phyloP scores from a whole-genome alignment of 768 basidiomycete species.

The Lentinula sp. region DNA sequence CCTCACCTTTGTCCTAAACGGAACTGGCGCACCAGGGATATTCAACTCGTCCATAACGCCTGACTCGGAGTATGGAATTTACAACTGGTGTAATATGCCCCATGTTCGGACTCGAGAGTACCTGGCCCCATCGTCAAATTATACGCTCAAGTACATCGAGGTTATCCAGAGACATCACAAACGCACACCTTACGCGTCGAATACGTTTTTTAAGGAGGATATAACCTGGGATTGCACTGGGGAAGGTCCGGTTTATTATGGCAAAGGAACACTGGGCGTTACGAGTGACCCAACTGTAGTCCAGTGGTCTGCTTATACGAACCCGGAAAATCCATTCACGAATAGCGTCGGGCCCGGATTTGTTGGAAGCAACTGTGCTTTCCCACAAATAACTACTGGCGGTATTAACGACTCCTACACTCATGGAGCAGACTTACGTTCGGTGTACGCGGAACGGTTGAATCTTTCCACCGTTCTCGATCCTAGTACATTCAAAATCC shows the following conservation, averaged over 20 bases:
- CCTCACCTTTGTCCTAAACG: conserved; percentile 33
- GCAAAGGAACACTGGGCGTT: conserved; percentile 7
- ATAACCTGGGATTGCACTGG: conserved; percentile 37
- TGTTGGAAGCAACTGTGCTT: conserved; percentile 38
- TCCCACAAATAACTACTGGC: conserved; percentile 41
- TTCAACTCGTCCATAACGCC: conserved; percentile 36
- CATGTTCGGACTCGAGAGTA: conserved; percentile 41
- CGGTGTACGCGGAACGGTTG: conserved; percentile 36
- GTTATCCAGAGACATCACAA: conserved; percentile 51
- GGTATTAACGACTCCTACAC: conserved; percentile 37
- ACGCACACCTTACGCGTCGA: conserved; percentile 44
- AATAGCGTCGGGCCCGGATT: conserved; percentile 37
- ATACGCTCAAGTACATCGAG: conserved; percentile 43
- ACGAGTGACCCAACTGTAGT: conserved; percentile 3
- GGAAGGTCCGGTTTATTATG: conserved; percentile 28
- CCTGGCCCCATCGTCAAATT: conserved; percentile 28
- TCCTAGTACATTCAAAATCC: conserved; percentile 26
- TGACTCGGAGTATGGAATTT: conserved; percentile 32
- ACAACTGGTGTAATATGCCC: conserved; percentile 54
- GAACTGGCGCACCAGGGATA: conserved; percentile 40
- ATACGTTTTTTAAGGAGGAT: conserved; percentile 45
- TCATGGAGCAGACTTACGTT: conserved; percentile 40
- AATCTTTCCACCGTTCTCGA: conserved; percentile 28
- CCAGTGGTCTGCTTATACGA: conserved; percentile 37
- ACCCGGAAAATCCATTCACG: conserved; percentile 36